Base-by-base conservation (phyloP, 2,329 filamentous ascomycete species). In the Decorospora gaudefroyi region DNA sequence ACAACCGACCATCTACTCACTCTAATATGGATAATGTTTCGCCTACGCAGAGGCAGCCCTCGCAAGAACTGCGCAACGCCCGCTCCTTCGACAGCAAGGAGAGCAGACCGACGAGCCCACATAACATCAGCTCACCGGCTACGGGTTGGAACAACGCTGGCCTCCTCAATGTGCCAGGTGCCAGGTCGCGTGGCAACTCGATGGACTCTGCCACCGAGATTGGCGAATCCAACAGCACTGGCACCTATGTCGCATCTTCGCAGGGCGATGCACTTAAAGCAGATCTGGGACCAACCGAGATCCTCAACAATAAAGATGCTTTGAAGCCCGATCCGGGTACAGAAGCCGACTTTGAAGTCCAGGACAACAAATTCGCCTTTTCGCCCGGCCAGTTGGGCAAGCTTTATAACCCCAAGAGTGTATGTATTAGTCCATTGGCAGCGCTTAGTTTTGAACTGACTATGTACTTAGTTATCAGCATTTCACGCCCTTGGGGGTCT, bases 331-430 rank as follows among this genome's bases (percentile, higher is more conserved):
- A 95, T 64, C 85, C 83, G 1, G 85, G 85, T 5, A 87, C 84
- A 6, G 49, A 53, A 65, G 77, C 74, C 12, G 88, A 92, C 51
- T 96, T 95, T 59, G 60, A 81, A 29, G 79, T 92, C 8, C 78
- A 85, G 4, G 62, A 69, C 41, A 95, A 93, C 66, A 86, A 86
- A 0, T 96, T 96, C 62, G 90, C 89, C 11, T 96, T 90, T 65
- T 83, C 84, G 2, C 85, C 85, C 8, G 90, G 91, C 10, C 85
- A 95, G 63, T 77, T 96, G 51, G 86, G 84, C 51, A 92, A 92
- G 71, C 73, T 93, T 5, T 76, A 90, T 37, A 91, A 91, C 53
- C 88, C 88, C 0, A 93, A 93, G 71, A 90, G 79, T 57, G 74
- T 88, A 48, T 76, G 81, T 17, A 2, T 9, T 7, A 1, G 21